Base-by-base conservation (phyloP, 1,139 yeast genomes). In the Ogataea hybrid region DNA sequence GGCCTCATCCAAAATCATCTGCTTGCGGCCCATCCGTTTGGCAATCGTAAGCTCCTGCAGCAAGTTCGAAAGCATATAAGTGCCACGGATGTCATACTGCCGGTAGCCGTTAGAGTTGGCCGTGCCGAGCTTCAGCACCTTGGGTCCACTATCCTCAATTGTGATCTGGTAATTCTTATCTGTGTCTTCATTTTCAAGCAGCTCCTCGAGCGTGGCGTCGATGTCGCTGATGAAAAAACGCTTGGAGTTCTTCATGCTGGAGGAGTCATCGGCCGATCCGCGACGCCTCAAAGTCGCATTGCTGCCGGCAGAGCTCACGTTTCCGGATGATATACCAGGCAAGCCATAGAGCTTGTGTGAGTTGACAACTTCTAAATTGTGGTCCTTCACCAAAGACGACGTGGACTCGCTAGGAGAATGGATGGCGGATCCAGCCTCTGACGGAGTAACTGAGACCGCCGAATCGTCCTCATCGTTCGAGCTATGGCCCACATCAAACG, bases 131-230 rank as follows among this genome's bases (percentile, higher is more conserved):
- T 80, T 74, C 49, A 88, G 69, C 12, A 85, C 94, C 59, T 89
- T 89, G n/a, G 97, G 96, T 0, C 97, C 97, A 3, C 80, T 75
- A 61, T 89, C 97, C 57, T 89, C 97, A 41, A 89, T 84, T 11
- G 97, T 89, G 56, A 90, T 90, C 63, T 90, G 97, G 62, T 68
- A 81, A 62, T 90, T 84, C 43, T 73, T 73, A 62, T 89, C 96
- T 3, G 97, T 89, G 60, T 90, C 97, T 61, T 90, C 97, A 49
- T 75, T 79, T 25, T 72, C 75, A 48, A 90, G 68, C 42, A 90
- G 70, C 52, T 84, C 83, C 20, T 76, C 67, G 46, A 89, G 69
- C 1, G 97, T 87, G 23, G 73, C 63, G 54, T 87, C 86, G 25
- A 90, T 85, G 60, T 89, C 86, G 49, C 75, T 71, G 45, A 90